phyloP scores from a whole-genome alignment of 1,139 yeast species.

The Geotrichum siamense region DNA sequence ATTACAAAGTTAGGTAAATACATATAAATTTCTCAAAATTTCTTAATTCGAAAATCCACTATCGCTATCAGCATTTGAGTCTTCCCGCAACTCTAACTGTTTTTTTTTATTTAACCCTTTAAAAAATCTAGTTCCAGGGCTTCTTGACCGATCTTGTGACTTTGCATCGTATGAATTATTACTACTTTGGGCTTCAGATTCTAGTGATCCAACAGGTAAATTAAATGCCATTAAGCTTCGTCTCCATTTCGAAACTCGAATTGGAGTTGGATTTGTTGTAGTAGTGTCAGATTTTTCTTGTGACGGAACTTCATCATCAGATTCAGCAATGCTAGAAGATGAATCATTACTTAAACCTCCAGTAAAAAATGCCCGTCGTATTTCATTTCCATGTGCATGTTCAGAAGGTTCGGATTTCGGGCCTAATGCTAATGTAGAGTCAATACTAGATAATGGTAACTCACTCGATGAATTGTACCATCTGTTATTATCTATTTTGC shows the following conservation, averaged over 20 bases:
- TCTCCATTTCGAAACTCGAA: constrained; percentile 28
- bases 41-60: constrained; percentile 13
- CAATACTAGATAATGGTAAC: constrained; percentile 8
- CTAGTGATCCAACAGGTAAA: constrained; percentile 14
- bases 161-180: neutral
- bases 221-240: constrained; percentile 27
- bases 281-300: neutral
- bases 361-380: constrained; percentile 17
- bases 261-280: neutral
- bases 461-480: constrained; percentile 10
- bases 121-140: constrained; percentile 9
- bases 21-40: too few species aligned
- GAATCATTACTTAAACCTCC: constrained; percentile 24
- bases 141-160: constrained; percentile 14
- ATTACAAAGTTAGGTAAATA: too few species aligned
- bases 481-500: constrained; percentile 12
- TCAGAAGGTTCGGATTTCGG: constrained; percentile 13
- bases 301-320: constrained; percentile 19
- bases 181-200: constrained; percentile 11
- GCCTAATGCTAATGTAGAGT: constrained; percentile 7
- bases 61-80: constrained; percentile 11
- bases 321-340: constrained; percentile 22
- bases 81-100: neutral
- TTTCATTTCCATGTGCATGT: neutral
- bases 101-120: constrained; percentile 11